A percentile compares a stretch with the other conserved stretches of the same genome.
These are phyloP conservation scores for Funneliformis caledonium DNA, from an alignment of 371 early-diverging fungal genomes.

Conservation along the genomic window DNA sequence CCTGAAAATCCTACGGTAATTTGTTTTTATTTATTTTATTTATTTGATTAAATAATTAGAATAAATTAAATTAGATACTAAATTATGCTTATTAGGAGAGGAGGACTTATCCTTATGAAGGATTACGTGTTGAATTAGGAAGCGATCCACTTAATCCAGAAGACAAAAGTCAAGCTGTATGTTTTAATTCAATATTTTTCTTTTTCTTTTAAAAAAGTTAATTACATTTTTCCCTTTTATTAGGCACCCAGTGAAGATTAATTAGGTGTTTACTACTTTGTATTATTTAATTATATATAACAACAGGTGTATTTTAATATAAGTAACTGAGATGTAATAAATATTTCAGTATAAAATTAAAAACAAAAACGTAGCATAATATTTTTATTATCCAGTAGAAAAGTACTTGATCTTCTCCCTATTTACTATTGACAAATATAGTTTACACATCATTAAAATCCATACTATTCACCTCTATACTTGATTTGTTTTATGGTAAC, in stretches of 20 bases:
- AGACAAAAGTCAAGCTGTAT: background rate
- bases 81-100: background rate
- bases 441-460: background rate
- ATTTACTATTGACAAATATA: background rate
- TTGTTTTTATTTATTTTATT: background rate
- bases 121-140: constrained; percentile 31
- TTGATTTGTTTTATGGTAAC: background rate
- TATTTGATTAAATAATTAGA: background rate
- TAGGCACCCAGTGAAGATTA: background rate
- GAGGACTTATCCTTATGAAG: constrained; percentile 24
- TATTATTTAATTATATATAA: too few species aligned
- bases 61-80: background rate
- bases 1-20: background rate
- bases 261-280: background rate
- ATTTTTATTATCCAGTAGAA: too few species aligned
- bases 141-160: background rate
- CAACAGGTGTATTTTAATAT: too few species aligned
- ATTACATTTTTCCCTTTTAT: background rate
- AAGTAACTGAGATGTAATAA: too few species aligned
- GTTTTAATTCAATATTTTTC: background rate
- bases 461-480: constrained; percentile 1
- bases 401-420: background rate
- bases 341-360: too few species aligned
- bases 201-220: too few species aligned
- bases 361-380: too few species aligned